Conservation (phyloP, 495 filamentous ascomycete genomes). For the Penicillium salamii region DNA sequence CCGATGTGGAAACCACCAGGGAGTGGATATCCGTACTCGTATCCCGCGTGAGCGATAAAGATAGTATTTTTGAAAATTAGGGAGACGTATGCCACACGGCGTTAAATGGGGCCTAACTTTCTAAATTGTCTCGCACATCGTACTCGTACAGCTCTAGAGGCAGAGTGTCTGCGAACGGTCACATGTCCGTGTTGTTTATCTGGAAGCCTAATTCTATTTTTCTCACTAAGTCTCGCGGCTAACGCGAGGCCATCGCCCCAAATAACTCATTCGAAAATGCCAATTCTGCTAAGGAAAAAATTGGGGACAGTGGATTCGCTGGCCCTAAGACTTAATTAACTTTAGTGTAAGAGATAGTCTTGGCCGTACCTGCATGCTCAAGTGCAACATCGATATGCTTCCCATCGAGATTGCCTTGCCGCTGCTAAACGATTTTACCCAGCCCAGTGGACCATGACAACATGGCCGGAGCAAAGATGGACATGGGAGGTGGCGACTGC, state of each 20-base stretch:
- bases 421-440: background rate
- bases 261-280: background rate
- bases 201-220: background rate
- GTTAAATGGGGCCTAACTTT: too few species aligned
- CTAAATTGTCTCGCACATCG: too few species aligned
- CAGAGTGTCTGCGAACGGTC: too few species aligned
- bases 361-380: background rate
- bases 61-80: too few species aligned
- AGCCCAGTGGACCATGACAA: background rate
- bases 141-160: too few species aligned
- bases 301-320: background rate
- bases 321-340: background rate
- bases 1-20: background rate
- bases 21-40: too few species aligned
- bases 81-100: too few species aligned
- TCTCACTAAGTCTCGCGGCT: background rate
- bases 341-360: background rate
- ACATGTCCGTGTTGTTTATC: too few species aligned
- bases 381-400: background rate
- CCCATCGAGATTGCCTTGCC: background rate
- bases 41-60: too few species aligned
- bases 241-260: background rate
- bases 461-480: background rate
- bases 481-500: conserved; percentile 1
- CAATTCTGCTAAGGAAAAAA: background rate